phyloP scores from a whole-genome alignment of 2,329 filamentous ascomycete species.

The Epicoccum sorghinum region DNA sequence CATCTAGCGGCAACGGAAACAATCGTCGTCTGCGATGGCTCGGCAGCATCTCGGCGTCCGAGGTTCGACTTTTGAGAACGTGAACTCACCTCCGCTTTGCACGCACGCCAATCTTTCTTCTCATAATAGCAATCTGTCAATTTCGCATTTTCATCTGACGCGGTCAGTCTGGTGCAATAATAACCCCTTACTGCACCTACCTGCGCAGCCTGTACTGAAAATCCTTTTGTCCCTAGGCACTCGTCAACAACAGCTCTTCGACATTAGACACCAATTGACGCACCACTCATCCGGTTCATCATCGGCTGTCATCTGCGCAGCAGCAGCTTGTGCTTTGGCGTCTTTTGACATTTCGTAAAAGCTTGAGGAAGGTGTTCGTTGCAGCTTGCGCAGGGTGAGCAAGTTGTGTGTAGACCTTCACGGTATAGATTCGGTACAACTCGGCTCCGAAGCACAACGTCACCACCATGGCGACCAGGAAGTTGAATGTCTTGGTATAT shows the following conservation, averaged over 20 bases:
- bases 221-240: constrained; percentile 88
- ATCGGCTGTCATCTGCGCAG: constrained; percentile 62
- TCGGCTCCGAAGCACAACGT: constrained; percentile 35
- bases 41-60: constrained; percentile 37
- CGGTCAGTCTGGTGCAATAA: not conserved
- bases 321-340: constrained; percentile 49
- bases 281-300: constrained; percentile 98
- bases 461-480: constrained; percentile 66
- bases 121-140: constrained; percentile 96
- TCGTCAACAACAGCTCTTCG: constrained; percentile 3
- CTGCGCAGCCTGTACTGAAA: constrained; percentile 91
- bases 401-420: constrained; percentile 13
- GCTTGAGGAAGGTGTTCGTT: constrained; percentile 9
- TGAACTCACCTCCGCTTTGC: constrained; percentile 79
- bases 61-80: constrained; percentile 14
- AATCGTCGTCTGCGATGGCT: constrained; percentile 17
- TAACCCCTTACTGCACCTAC: constrained; percentile 54
- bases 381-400: constrained; percentile 9
- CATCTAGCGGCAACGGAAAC: not conserved
- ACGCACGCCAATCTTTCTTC: constrained; percentile 93
- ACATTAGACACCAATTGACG: constrained; percentile 42
- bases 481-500: constrained; percentile 92
- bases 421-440: constrained; percentile 37
- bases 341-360: constrained; percentile 62
- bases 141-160: constrained; percentile 79